phyloP scores from a whole-genome alignment of 108 stramenopile genomes.

The Mediolabrus comicus region DNA sequence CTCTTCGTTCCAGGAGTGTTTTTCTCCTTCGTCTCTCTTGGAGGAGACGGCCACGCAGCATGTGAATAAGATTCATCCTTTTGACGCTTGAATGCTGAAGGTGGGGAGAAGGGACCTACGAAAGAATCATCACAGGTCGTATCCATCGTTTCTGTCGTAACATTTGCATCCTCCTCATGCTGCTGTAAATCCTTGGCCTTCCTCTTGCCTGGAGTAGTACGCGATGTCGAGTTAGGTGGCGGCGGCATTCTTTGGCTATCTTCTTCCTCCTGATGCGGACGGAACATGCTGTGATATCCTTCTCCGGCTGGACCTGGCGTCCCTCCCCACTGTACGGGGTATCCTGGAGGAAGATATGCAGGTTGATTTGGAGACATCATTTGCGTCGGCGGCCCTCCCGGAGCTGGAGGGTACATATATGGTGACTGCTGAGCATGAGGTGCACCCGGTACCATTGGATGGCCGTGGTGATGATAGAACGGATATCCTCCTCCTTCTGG shows the following conservation, averaged over 20 bases:
- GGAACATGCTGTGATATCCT: background rate
- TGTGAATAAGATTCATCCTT: background rate
- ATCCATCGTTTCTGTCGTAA: background rate
- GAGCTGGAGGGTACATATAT: background rate
- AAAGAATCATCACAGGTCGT: background rate
- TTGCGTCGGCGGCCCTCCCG: no score
- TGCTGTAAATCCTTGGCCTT: background rate
- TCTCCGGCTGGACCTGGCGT: background rate
- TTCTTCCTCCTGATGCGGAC: background rate
- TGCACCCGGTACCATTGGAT: background rate
- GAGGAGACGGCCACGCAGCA: background rate
- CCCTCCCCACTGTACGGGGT: background rate
- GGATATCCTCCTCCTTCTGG: background rate
- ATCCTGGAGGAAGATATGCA: background rate
- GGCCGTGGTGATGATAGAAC: conserved; percentile 2
- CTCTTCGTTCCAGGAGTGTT: background rate
- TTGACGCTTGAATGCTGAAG: background rate
- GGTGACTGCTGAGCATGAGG: background rate
- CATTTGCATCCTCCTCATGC: background rate
- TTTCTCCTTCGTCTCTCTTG: background rate
- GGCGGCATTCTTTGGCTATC: background rate
- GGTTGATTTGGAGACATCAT: background rate
- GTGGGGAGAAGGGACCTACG: background rate
- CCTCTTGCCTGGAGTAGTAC: background rate
- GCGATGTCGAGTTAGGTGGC: background rate